Percentiles rank a stretch among this genome's conserved stretches.
phyloP scores from a whole-genome alignment of 495 filamentous ascomycete genomes.

The Sporormia fimetaria region DNA sequence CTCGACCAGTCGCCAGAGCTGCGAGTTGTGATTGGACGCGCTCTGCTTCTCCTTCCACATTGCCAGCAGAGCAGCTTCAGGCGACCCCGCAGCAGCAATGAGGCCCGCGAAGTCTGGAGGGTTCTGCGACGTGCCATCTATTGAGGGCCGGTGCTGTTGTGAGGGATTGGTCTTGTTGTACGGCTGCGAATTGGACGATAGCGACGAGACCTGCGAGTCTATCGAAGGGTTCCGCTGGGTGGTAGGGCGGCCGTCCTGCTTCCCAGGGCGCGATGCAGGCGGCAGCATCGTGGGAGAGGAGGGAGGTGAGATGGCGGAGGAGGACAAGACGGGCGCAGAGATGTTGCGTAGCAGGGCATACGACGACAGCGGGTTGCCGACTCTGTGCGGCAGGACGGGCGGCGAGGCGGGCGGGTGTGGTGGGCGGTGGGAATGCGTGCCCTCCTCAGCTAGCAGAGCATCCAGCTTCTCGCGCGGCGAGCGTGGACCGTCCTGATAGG shows the following conservation, averaged over 20 bases:
- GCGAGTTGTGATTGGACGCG: slow-evolving; percentile 75
- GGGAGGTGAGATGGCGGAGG: slow-evolving; percentile 24
- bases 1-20: slow-evolving; percentile 90
- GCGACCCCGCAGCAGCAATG: slow-evolving; percentile 65
- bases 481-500: slow-evolving; percentile 23
- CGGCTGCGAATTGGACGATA: slow-evolving; percentile 55
- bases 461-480: slow-evolving; percentile 29
- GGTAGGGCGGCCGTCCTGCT: slow-evolving; percentile 35
- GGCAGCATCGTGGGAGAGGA: slow-evolving; percentile 27
- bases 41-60: slow-evolving; percentile 85
- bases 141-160: slow-evolving; percentile 51
- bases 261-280: slow-evolving; percentile 23
- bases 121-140: slow-evolving; percentile 21
- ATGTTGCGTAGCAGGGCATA: slow-evolving; percentile 29
- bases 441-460: slow-evolving; percentile 26
- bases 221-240: slow-evolving; percentile 77
- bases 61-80: slow-evolving; percentile 80
- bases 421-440: slow-evolving; percentile 8
- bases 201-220: slow-evolving; percentile 82
- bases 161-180: slow-evolving; percentile 42
- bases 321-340: slow-evolving; percentile 27
- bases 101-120: slow-evolving; percentile 30
- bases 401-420: slow-evolving; percentile 9
- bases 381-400: slow-evolving; percentile 5
- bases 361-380: slow-evolving; percentile 9